phyloP scores from a whole-genome alignment of 1,139 yeast genomes.

The Groenewaldozyma auringiensis region DNA sequence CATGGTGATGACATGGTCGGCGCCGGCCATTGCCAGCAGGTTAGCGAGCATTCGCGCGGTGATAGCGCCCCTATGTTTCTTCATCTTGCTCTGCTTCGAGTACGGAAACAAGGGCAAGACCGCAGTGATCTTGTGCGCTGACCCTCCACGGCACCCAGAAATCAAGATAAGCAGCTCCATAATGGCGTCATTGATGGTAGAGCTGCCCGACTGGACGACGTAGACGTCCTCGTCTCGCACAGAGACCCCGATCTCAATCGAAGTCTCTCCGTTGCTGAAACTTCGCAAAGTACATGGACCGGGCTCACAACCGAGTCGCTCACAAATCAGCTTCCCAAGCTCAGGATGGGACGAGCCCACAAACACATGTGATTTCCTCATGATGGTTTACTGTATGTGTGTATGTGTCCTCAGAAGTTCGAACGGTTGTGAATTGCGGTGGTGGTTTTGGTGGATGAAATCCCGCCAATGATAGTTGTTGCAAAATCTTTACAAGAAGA shows the following conservation, averaged over 20 bases:
- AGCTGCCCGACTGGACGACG: conserved; percentile 89
- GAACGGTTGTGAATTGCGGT: too few relatives aligned
- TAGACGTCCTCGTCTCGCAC: conserved; percentile 96
- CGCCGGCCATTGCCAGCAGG: conserved; percentile 94
- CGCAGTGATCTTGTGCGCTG: conserved; percentile 94
- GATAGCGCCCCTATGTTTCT: conserved; percentile 96
- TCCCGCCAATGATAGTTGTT: too few relatives aligned
- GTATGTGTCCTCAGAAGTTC: neutral
- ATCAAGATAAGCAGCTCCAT: conserved; percentile 93
- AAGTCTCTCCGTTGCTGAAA: conserved; percentile 95
- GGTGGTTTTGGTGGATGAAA: neutral
- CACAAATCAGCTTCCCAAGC: conserved; percentile 82
- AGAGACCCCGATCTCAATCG: conserved; percentile 89
- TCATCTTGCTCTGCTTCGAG: conserved; percentile 96
- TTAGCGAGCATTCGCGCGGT: conserved; percentile 99
- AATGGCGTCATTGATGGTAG: conserved; percentile 84
- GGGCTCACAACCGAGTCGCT: conserved; percentile 86
- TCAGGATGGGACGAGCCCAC: conserved; percentile 97
- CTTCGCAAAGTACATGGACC: conserved; percentile 88
- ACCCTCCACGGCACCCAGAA: conserved; percentile 94
- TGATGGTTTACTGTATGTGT: conserved; percentile 22
- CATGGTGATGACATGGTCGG: conserved; percentile 97
- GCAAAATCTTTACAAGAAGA: too few relatives aligned
- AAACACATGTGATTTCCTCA: conserved; percentile 96
- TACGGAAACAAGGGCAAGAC: conserved; percentile 97